A percentile compares a stretch with the other conserved stretches of the same genome.
Evolutionary conservation across 768 basidiomycete species (phyloP).

Genomic region (Pleurotus citrinopileatus): DNA sequence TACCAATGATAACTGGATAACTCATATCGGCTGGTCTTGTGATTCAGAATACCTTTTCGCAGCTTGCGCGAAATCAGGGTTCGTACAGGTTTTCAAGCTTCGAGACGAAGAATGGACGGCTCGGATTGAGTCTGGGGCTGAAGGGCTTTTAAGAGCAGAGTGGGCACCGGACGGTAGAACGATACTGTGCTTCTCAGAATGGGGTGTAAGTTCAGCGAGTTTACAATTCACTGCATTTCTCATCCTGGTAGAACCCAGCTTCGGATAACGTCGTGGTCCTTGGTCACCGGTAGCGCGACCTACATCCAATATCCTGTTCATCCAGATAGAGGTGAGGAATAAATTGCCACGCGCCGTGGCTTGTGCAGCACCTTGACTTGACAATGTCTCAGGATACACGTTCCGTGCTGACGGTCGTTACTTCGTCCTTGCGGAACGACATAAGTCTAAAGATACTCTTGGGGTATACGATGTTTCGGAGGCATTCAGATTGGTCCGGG

Average conservation of each 20-base stretch:
- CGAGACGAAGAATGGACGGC: constrained; percentile 78
- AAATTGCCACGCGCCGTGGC: not conserved
- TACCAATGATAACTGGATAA: constrained; percentile 46
- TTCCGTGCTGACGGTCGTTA: constrained; percentile 82
- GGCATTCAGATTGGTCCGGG: constrained; percentile 70
- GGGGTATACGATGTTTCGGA: constrained; percentile 79
- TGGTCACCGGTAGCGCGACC: constrained; percentile 69
- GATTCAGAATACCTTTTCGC: constrained; percentile 88
- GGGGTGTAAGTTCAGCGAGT: constrained; percentile 69
- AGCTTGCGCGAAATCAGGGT: constrained; percentile 66
- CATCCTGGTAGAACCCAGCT: constrained; percentile 45
- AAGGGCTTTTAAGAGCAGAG: constrained; percentile 83
- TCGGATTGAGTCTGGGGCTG: constrained; percentile 75
- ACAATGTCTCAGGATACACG: constrained; percentile 58
- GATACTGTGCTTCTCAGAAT: constrained; percentile 87
- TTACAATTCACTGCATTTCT: not conserved
- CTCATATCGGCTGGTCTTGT: constrained; percentile 81
- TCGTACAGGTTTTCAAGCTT: constrained; percentile 77
- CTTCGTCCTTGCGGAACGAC: constrained; percentile 83
- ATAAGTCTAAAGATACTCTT: constrained; percentile 84
- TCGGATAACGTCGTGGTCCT: constrained; percentile 83
- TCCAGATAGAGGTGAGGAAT: constrained; percentile 64
- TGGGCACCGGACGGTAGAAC: constrained; percentile 88
- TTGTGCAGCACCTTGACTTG: constrained; percentile 2
- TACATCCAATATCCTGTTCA: constrained; percentile 87